phyloP scores from a whole-genome alignment of 1,139 yeast species.

The Protomyces pachydermus region DNA sequence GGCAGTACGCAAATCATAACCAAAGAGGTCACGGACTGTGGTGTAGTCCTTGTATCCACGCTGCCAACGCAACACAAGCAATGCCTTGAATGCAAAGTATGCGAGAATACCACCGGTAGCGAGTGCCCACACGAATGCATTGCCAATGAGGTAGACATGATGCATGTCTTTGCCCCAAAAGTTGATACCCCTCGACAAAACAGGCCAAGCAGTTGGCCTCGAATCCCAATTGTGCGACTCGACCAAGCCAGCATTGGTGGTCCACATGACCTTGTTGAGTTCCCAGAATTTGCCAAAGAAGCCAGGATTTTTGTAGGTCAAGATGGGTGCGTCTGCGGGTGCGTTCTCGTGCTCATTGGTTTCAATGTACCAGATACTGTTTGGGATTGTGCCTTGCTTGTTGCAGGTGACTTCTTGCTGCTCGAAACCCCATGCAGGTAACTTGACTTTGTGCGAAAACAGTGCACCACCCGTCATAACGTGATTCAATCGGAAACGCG shows the following conservation, averaged over 20 bases:
- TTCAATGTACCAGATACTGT: conserved; percentile 86
- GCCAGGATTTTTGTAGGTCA: conserved; percentile 58
- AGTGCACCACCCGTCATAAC: conserved; percentile 85
- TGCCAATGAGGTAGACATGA: conserved; percentile 84
- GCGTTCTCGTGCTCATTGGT: conserved; percentile 48
- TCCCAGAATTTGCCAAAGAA: conserved; percentile 71
- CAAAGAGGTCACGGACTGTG: conserved; percentile 53
- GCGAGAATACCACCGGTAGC: conserved; percentile 56
- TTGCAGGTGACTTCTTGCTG: conserved; percentile 97
- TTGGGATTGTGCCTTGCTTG: conserved; percentile 65
- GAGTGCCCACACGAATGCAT: conserved; percentile 86
- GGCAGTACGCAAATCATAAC: conserved; percentile 66
- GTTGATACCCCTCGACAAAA: conserved; percentile 83
- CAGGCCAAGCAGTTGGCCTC: conserved; percentile 83
- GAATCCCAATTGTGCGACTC: conserved; percentile 86
- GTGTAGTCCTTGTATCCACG: conserved; percentile 39
- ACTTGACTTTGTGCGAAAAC: conserved; percentile 76
- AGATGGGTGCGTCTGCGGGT: conserved; percentile 44
- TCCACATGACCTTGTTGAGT: conserved; percentile 87
- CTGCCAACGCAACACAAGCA: conserved; percentile 74
- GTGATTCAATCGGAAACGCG: conserved; percentile 81
- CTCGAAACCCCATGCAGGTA: conserved; percentile 94
- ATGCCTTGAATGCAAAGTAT: conserved; percentile 51
- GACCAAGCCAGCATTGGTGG: conserved; percentile 75
- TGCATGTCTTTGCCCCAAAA: conserved; percentile 79